phyloP scores from a whole-genome alignment of 2,329 filamentous ascomycete species.

The Neurospora sp. region DNA sequence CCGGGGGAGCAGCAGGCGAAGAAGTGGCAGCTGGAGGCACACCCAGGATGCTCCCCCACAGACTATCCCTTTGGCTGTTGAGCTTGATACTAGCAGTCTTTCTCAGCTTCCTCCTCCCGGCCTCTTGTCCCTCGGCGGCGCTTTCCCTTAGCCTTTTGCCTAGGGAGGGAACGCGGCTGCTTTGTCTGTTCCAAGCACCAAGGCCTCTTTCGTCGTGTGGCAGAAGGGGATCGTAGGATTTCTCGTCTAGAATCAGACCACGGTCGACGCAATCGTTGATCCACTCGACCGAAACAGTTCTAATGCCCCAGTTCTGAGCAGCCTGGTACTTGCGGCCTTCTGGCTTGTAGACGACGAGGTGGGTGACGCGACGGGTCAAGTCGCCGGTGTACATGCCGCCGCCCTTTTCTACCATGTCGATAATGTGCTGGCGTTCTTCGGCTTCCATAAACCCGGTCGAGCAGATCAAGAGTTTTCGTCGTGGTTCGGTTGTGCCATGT shows the following conservation, averaged over 20 bases:
- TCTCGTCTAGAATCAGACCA: constrained; percentile 84
- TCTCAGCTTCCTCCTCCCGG: constrained; percentile 69
- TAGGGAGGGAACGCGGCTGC: constrained; percentile 34
- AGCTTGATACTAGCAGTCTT: constrained; percentile 81
- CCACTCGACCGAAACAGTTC: constrained; percentile 76
- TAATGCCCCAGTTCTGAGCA: constrained; percentile 73
- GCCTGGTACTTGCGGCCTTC: constrained; percentile 85
- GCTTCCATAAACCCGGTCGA: constrained; percentile 49
- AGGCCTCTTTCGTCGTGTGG: constrained; percentile 61
- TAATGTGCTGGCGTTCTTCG: constrained; percentile 58
- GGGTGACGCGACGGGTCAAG: constrained; percentile 74
- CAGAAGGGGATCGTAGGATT: constrained; percentile 68
- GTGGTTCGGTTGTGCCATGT: constrained; percentile 18
- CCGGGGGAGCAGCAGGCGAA: constrained; percentile 5
- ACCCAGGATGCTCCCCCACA: constrained; percentile 87
- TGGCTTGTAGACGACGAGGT: constrained; percentile 70
- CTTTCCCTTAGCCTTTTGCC: constrained; percentile 51
- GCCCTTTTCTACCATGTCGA: constrained; percentile 54
- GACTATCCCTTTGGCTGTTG: constrained; percentile 63
- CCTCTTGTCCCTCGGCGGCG: constrained; percentile 34
- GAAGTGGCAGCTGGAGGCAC: constrained; percentile 24
- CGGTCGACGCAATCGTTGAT: constrained; percentile 71
- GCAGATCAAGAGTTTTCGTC: constrained; percentile 38
- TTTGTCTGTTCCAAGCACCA: constrained; percentile 60
- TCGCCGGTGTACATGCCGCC: constrained; percentile 84